Percentiles rank a stretch among this genome's conserved stretches.
Evolutionary conservation across 2,329 filamentous ascomycete genomes (phyloP).

Genomic region (Penicillium sp.): DNA sequence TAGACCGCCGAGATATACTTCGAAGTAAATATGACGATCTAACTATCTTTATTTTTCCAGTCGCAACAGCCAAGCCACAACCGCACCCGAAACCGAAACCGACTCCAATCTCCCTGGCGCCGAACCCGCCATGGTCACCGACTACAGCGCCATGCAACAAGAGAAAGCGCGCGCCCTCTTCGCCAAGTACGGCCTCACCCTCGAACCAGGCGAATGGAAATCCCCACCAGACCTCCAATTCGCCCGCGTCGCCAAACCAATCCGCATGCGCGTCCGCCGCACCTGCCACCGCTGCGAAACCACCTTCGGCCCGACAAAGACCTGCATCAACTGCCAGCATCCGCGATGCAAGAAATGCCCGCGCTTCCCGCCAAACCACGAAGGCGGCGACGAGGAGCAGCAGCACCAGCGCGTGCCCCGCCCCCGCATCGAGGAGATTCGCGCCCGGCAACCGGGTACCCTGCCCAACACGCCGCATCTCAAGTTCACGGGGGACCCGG

Average conservation of each 20-base stretch:
- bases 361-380: slow-evolving; percentile 69
- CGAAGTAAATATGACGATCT: background rate
- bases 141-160: slow-evolving; percentile 44
- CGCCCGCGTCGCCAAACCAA: slow-evolving; percentile 47
- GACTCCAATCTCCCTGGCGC: slow-evolving; percentile 5
- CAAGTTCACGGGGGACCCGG: slow-evolving; percentile 33
- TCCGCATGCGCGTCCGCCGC: slow-evolving; percentile 51
- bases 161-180: slow-evolving; percentile 48
- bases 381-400: slow-evolving; percentile 53
- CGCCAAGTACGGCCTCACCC: slow-evolving; percentile 49
- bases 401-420: slow-evolving; percentile 30
- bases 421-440: slow-evolving; percentile 39
- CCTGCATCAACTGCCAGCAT: slow-evolving; percentile 77
- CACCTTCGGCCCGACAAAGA: slow-evolving; percentile 70
- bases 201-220: slow-evolving; percentile 48
- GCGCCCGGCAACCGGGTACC: slow-evolving; percentile 46
- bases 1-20: too few relatives aligned
- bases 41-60: background rate
- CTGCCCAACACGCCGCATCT: slow-evolving; percentile 14
- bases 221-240: slow-evolving; percentile 35
- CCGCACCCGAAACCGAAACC: background rate
- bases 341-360: slow-evolving; percentile 77
- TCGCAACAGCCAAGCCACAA: slow-evolving; percentile 4
- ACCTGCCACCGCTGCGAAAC: slow-evolving; percentile 80
- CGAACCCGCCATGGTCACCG: slow-evolving; percentile 26